Base-by-base conservation (phyloP, 805 yeast species). In the Sugiyamaella floridensis region DNA sequence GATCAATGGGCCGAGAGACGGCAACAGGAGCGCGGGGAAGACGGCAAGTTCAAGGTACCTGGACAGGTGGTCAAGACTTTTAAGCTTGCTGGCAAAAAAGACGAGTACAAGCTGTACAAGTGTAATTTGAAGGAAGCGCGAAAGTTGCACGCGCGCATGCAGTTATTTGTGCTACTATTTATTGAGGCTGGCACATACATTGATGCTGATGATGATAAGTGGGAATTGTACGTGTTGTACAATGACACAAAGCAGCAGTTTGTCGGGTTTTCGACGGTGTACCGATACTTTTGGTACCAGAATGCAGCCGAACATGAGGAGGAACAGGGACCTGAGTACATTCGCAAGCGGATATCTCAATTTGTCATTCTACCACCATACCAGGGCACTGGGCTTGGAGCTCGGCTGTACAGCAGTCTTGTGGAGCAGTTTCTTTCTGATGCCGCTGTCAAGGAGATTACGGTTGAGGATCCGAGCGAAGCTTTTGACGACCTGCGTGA, bases 151-250 rank as follows among this genome's bases (percentile, higher is more conserved):
- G 69, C 75, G 48, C 70, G 96, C 54, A 74, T 89, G 58, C 95
- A 89, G 60, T 81, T 90, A 1, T 79, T 93, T 60, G 86, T 87
- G 14, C 71, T 92, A 26, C 72, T 93, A 10, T 89, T 84, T 70
- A 92, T 93, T 59, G 99, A 93, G 66, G 98, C 96, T 0, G 98
- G 97, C 1, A 82, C 95, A 1, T 87, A 80, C 62, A 89, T 93
- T 52, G 97, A 90, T 63, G 75, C 76, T 41, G 67, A 67, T 0
- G 99, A 93, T 67, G 75, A 76, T 8, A 74, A 78, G 15, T 93
- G 99, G 99, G 89, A 86, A 47, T 65, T 89, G 2, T 90, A 79
- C 64, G 72, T 84, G 40, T 58, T 85, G 6, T 76, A 71, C 61
- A 63, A 71, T 18, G 67, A 70, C 2, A 46, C 48, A 11, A 16